Conservation (phyloP, 352 stramenopile genomes). For the Phytophthora palmivora region DNA sequence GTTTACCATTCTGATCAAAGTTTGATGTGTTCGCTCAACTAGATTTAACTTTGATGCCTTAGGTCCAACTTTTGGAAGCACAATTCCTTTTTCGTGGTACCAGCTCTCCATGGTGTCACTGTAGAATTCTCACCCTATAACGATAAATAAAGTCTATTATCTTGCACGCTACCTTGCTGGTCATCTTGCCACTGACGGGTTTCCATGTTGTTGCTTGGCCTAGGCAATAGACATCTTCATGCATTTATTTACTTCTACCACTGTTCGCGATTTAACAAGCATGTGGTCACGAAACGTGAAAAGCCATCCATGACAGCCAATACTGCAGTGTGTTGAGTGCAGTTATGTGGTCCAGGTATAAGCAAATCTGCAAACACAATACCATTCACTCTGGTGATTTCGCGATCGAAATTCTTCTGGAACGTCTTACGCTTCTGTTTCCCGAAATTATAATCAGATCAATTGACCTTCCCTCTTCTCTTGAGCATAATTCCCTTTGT, state of each 20-base stretch:
- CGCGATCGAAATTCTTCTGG: no score
- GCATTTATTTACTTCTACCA: slow-evolving; percentile 7
- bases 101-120: slow-evolving; percentile 2
- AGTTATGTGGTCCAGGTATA: no score
- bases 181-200: background rate
- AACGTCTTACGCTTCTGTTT: no score
- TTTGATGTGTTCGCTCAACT: slow-evolving; percentile 2
- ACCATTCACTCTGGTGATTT: no score
- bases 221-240: slow-evolving; percentile 11
- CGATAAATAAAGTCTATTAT: slow-evolving; percentile 1
- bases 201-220: slow-evolving; percentile 11
- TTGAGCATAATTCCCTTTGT: no score
- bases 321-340: no score
- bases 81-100: slow-evolving; percentile 11
- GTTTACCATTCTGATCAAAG: slow-evolving; percentile 6
- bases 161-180: background rate
- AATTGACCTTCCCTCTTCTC: no score
- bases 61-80: slow-evolving; percentile 7
- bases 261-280: slow-evolving; percentile 3
- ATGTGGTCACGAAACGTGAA: slow-evolving; percentile 4
- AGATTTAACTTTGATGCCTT: slow-evolving; percentile 5
- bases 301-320: background rate
- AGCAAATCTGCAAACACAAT: no score
- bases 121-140: slow-evolving; percentile 6
- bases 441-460: no score